These are phyloP conservation scores for Umbelopsis ramanniana DNA, from an alignment of 192 early-diverging fungal species.

Conservation along the genomic window DNA sequence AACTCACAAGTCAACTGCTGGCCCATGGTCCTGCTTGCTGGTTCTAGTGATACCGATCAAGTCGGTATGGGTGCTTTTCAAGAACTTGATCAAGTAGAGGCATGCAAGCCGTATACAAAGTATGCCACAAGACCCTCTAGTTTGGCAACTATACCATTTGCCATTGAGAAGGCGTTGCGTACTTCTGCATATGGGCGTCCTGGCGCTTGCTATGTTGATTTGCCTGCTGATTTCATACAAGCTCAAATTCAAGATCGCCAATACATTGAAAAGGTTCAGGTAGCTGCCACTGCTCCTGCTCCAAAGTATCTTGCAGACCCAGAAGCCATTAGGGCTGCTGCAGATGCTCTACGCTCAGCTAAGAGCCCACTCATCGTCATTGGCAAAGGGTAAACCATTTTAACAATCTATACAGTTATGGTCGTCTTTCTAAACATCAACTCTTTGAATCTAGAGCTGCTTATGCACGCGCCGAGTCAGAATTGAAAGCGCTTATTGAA, in stretches of 20 bases:
- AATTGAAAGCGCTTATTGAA: slow-evolving; percentile 58
- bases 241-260: slow-evolving; percentile 28
- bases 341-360: slow-evolving; percentile 47
- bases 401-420: not conserved
- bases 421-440: not conserved
- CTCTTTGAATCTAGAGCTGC: slow-evolving; percentile 45
- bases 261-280: slow-evolving; percentile 27
- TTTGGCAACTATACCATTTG: slow-evolving; percentile 51
- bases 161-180: slow-evolving; percentile 60
- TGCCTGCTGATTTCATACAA: slow-evolving; percentile 73
- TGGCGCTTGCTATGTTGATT: slow-evolving; percentile 67
- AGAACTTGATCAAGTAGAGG: slow-evolving; percentile 69
- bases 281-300: slow-evolving; percentile 19
- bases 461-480: slow-evolving; percentile 67
- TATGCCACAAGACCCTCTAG: slow-evolving; percentile 55
- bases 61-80: slow-evolving; percentile 75
- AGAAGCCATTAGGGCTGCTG: slow-evolving; percentile 45
- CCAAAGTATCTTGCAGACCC: slow-evolving; percentile 57
- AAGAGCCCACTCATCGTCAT: slow-evolving; percentile 65
- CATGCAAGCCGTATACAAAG: slow-evolving; percentile 65
- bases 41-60: slow-evolving; percentile 55
- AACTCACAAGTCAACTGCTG: slow-evolving; percentile 74
- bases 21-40: slow-evolving; percentile 72
- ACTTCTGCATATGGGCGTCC: slow-evolving; percentile 60
- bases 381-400: slow-evolving; percentile 64